Conservation (phyloP, 2,329 filamentous ascomycete species). For the Colletotrichum navitas region DNA sequence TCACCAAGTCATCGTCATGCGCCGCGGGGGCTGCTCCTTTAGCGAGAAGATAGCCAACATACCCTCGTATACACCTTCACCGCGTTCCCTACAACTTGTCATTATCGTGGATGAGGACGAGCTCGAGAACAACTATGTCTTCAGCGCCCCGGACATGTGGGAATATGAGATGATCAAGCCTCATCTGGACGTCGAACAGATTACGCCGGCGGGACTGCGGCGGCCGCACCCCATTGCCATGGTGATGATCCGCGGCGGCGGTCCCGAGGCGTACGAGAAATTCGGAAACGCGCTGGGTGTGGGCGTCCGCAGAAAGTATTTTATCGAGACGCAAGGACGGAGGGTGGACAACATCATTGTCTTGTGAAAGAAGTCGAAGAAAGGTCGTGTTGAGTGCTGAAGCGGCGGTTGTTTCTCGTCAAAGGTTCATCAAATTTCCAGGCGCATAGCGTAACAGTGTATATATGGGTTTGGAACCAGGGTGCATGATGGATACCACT, state of each 20-base stretch:
- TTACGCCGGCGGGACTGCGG: slow-evolving; percentile 76
- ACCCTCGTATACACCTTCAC: slow-evolving; percentile 77
- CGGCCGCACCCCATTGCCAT: slow-evolving; percentile 82
- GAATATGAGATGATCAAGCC: slow-evolving; percentile 65
- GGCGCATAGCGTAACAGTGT: slow-evolving; percentile 37
- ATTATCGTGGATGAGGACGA: slow-evolving; percentile 71
- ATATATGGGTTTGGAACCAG: slow-evolving; percentile 33
- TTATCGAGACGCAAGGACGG: slow-evolving; percentile 83
- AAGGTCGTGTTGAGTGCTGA: background rate
- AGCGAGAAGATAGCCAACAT: slow-evolving; percentile 86
- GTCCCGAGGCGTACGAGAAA: slow-evolving; percentile 68
- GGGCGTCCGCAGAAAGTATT: slow-evolving; percentile 82
- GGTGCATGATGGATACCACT: slow-evolving; percentile 41
- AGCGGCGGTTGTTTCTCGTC: background rate
- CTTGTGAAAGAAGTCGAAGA: slow-evolving; percentile 40
- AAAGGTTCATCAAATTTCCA: slow-evolving; percentile 12
- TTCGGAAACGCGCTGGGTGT: slow-evolving; percentile 75
- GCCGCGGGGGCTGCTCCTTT: slow-evolving; percentile 87
- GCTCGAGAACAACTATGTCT: slow-evolving; percentile 47
- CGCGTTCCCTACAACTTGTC: slow-evolving; percentile 79
- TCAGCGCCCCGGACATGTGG: slow-evolving; percentile 43
- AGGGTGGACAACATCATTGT: slow-evolving; percentile 84
- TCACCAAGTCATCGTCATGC: slow-evolving; percentile 85
- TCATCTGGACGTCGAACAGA: slow-evolving; percentile 80
- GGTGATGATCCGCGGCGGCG: slow-evolving; percentile 83